phyloP scores from a whole-genome alignment of 2,329 filamentous ascomycete genomes.

The Blastomyces gilchristii region DNA sequence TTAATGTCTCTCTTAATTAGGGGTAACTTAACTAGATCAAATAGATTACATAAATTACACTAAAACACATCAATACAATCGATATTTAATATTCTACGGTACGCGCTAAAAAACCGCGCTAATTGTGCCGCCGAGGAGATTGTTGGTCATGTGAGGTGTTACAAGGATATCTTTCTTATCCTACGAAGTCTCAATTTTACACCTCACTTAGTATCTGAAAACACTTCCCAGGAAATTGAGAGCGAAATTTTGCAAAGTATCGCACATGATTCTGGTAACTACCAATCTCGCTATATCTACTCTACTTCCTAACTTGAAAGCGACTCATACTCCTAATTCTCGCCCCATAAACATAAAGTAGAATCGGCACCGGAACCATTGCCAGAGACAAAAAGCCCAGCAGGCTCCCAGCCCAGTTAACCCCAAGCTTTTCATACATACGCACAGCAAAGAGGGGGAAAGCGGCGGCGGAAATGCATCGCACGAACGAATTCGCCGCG shows the following conservation, averaged over 20 bases:
- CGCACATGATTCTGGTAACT: not conserved
- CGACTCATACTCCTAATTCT: conserved; percentile 37
- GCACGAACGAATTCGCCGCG: conserved; percentile 30
- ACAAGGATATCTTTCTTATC: too few species aligned
- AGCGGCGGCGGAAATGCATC: conserved; percentile 27
- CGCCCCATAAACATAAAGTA: conserved; percentile 41
- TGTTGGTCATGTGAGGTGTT: too few species aligned
- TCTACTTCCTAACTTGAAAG: conserved; percentile 24
- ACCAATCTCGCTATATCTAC: not conserved
- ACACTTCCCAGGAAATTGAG: not conserved
- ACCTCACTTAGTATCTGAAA: not conserved
- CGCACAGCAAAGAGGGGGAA: conserved; percentile 28
- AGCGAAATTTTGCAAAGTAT: not conserved
- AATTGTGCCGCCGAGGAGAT: too few species aligned
- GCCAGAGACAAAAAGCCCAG: conserved; percentile 31
- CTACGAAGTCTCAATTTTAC: not conserved
- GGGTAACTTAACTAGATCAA: too few species aligned
- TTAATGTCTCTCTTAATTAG: too few species aligned
- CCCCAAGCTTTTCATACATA: conserved; percentile 31
- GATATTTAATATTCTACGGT: too few species aligned
- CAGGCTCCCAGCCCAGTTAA: conserved; percentile 33
- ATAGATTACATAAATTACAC: too few species aligned
- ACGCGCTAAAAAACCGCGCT: too few species aligned
- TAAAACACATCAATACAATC: too few species aligned
- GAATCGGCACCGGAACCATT: conserved; percentile 39